These are phyloP conservation scores for Prunus armeniaca DNA, from an alignment of 306 rosid species.

Conservation along the genomic window DNA sequence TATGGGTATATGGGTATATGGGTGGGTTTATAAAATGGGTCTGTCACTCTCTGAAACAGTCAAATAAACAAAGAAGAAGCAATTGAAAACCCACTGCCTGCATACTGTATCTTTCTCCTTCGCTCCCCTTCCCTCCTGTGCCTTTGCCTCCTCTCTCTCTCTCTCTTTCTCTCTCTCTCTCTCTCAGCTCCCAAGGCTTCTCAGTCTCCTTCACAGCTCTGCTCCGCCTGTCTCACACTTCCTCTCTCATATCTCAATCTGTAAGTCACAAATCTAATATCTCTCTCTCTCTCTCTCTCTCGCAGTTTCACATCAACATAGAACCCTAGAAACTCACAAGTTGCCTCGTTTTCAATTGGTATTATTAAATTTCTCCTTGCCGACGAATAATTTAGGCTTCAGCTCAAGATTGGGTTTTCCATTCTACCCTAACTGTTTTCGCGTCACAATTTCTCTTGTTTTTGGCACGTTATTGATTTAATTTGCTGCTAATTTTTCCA, in stretches of 20 bases:
- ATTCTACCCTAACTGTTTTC: not conserved
- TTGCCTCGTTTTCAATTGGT: not conserved
- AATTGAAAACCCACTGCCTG: constrained; percentile 25
- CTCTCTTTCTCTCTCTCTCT: not conserved
- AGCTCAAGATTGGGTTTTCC: not conserved
- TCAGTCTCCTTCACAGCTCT: not conserved
- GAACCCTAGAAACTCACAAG: constrained; percentile 28
- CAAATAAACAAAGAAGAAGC: constrained; percentile 12
- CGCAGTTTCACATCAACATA: not conserved
- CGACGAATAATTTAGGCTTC: not conserved
- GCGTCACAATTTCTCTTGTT: not conserved
- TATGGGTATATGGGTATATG: not conserved
- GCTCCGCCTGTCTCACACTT: not conserved
- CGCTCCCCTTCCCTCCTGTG: not conserved
- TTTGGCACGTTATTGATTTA: not conserved
- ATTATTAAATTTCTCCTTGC: not conserved
- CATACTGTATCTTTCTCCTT: constrained; percentile 6
- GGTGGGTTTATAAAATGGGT: constrained; percentile 1
- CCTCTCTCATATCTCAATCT: not conserved
- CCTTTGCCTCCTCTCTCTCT: not conserved
- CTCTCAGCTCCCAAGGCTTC: not conserved
- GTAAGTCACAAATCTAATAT: constrained; percentile 30
- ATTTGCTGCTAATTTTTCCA: not conserved
- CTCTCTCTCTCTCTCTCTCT: not conserved
- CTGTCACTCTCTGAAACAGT: constrained; percentile 7